These are phyloP conservation scores for Guadua angustifolia DNA, from an alignment of 176 grass and related monocot species.

Conservation along the genomic window DNA sequence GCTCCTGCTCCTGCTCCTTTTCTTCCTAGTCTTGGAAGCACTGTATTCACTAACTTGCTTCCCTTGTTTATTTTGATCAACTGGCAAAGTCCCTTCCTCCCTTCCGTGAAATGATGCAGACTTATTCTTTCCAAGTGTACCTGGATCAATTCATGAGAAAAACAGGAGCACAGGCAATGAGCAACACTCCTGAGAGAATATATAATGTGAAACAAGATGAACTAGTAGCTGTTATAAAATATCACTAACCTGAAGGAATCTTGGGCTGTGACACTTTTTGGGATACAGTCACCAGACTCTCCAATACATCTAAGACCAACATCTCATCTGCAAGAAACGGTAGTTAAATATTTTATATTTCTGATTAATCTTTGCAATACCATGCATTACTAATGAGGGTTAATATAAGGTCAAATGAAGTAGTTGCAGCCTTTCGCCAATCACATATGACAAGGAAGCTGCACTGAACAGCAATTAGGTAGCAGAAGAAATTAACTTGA, in stretches of 20 bases:
- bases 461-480: slow-evolving; percentile 8
- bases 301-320: slow-evolving; percentile 59
- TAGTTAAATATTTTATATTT: not conserved
- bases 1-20: slow-evolving; percentile 45
- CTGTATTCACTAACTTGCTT: slow-evolving; percentile 38
- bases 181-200: slow-evolving; percentile 15
- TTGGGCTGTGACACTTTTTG: slow-evolving; percentile 33
- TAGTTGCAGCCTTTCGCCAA: not conserved
- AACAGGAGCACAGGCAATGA: slow-evolving; percentile 22
- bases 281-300: slow-evolving; percentile 54
- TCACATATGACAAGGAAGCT: slow-evolving; percentile 12
- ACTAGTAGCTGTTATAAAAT: not conserved
- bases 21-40: slow-evolving; percentile 30
- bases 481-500: slow-evolving; percentile 24
- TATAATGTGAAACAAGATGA: slow-evolving; percentile 28
- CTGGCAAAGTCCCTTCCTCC: slow-evolving; percentile 33
- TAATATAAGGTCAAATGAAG: slow-evolving; percentile 11
- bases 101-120: slow-evolving; percentile 33
- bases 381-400: slow-evolving; percentile 18
- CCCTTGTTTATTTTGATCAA: slow-evolving; percentile 34
- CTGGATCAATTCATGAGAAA: slow-evolving; percentile 34
- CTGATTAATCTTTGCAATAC: slow-evolving; percentile 3
- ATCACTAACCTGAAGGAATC: slow-evolving; percentile 56
- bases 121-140: slow-evolving; percentile 38
- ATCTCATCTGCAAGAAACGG: slow-evolving; percentile 58